Conservation (phyloP, 768 basidiomycete genomes). For the Russula vinacea region DNA sequence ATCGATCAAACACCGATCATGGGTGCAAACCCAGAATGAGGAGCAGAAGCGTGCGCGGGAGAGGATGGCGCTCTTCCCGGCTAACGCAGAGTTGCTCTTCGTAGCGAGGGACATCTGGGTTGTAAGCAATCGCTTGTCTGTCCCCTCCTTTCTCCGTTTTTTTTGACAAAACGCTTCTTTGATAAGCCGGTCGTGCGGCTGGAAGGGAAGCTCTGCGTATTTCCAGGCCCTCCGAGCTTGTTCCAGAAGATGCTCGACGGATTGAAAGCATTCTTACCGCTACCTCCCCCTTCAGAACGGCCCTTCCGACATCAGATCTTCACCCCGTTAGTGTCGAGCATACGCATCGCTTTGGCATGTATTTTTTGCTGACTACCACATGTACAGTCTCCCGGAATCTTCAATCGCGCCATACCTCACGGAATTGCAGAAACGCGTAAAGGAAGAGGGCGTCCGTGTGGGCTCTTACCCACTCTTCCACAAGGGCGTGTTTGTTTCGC, state of each 20-base stretch:
- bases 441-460: constrained; percentile 72
- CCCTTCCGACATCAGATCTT: constrained; percentile 81
- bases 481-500: constrained; percentile 61
- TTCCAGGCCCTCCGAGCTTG: constrained; percentile 86
- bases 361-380: constrained; percentile 4
- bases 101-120: constrained; percentile 84
- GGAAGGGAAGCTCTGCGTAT: constrained; percentile 81
- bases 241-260: constrained; percentile 80
- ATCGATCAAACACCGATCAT: constrained; percentile 53
- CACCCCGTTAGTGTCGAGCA: constrained; percentile 54
- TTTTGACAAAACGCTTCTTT: constrained; percentile 21
- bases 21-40: constrained; percentile 58
- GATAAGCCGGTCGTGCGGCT: constrained; percentile 80
- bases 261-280: constrained; percentile 68
- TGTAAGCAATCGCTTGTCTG: constrained; percentile 42
- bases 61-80: constrained; percentile 90
- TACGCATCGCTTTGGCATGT: constrained; percentile 10
- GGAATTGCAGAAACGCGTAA: constrained; percentile 67
- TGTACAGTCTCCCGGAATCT: constrained; percentile 65
- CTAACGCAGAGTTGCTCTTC: constrained; percentile 72
- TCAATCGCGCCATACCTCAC: constrained; percentile 86
- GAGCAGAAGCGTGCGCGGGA: constrained; percentile 74
- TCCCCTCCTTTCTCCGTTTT: neutral
- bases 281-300: constrained; percentile 71
- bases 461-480: constrained; percentile 69